Base-by-base conservation (phyloP, 352 stramenopile genomes). In the Globisporangium recalcitrans region DNA sequence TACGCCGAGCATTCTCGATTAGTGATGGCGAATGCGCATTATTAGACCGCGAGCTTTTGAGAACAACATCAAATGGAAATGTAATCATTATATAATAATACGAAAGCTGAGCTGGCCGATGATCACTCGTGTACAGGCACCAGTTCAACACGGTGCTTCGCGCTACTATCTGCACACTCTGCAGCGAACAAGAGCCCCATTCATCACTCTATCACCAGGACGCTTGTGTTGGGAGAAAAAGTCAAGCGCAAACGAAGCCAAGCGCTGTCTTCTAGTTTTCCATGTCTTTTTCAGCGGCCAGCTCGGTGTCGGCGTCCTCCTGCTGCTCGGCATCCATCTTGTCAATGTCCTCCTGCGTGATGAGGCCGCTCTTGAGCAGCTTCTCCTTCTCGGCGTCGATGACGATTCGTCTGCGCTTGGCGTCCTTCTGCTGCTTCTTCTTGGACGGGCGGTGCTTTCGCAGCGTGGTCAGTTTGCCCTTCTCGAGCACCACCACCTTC, bases 341-440 rank as follows among this genome's bases (percentile, higher is more conserved):
- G 52, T 90, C 79, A 67, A 95, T 87, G 57, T 95, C 85, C 44
- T 92, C 83, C 67, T 91, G 69, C 29, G 85, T 91, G 62, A 95
- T 77, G 49, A 95, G 64, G 0, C 85, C 85, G 58, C 74, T 90
- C 58, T 84, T 85, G 26, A 95, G 67, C 61, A 95, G 63, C 74
- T 91, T 88, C 19, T 64, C 64, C 70, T 95, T 90, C 66, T 95
- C 86, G 14, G 64, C 65, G 2, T 92, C 82, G 7, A 82, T 78
- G 56, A 79, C 79, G 55, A 89, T 88, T 49, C 82, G 72, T 65
- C 78, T 75, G 65, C 82, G 86, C 69, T 95, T 95, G 60, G 79
- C 67, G 57, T 95, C 84, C 70, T 92, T 92, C 60, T 88, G 78
- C 61, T 77, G 73, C 73, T 95, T 95, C 73, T 95, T 95, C 82